phyloP scores from a whole-genome alignment of 257 asterid genomes.

The Anisodus acutangulus region DNA sequence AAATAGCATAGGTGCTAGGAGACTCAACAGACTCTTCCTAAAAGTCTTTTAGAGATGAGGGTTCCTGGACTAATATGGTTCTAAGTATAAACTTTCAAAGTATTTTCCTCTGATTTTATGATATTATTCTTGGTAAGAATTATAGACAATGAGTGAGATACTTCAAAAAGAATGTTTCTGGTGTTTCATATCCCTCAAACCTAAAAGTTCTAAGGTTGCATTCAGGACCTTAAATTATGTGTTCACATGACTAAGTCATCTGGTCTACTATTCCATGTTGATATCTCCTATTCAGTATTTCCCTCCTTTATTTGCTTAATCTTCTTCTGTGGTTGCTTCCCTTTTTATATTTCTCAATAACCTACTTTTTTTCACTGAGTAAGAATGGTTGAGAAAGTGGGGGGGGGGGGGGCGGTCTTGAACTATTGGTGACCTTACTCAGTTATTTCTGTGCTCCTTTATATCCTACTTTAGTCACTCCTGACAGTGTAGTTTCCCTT shows the following conservation, averaged over 20 bases:
- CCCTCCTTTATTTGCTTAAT: neutral
- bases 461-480: neutral
- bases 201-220: neutral
- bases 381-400: neutral
- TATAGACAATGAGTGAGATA: neutral
- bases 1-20: too few species aligned
- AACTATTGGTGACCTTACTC: neutral
- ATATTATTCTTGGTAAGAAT: too few species aligned
- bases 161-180: conserved; percentile 1
- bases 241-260: neutral
- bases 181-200: conserved; percentile 18
- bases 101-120: too few species aligned
- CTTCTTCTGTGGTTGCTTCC: neutral
- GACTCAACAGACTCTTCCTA: too few species aligned
- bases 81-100: too few species aligned
- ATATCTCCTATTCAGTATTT: neutral
- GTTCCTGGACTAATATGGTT: too few species aligned
- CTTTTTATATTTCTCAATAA: neutral
- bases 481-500: neutral
- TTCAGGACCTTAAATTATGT: neutral
- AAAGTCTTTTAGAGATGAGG: too few species aligned
- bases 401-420: neutral
- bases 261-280: neutral
- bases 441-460: neutral
- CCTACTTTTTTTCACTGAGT: neutral